Percentiles rank a stretch among this genome's conserved stretches.
These are phyloP conservation scores for Margaritispora aquatica DNA, from an alignment of 495 filamentous ascomycete species.

Conservation along the genomic window DNA sequence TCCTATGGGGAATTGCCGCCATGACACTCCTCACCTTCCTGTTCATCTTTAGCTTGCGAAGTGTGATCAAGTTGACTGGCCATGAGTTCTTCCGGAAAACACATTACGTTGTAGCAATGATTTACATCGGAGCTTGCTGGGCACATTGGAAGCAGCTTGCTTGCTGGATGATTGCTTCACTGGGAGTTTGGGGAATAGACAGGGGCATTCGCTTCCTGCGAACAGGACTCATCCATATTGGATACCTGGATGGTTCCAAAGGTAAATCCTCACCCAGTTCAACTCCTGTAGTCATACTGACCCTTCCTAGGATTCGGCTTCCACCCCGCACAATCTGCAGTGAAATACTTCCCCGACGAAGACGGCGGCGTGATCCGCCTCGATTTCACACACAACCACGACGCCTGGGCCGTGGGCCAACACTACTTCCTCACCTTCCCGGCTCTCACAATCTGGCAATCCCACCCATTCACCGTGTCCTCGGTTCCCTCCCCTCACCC, in stretches of 20 bases:
- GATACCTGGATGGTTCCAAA: slow-evolving; percentile 28
- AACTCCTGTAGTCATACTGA: no score
- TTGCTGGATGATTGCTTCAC: slow-evolving; percentile 55
- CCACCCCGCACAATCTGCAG: slow-evolving; percentile 37
- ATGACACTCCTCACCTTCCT: slow-evolving; percentile 51
- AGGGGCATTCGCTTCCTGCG: slow-evolving; percentile 43
- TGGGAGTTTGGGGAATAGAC: slow-evolving; percentile 53
- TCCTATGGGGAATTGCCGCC: slow-evolving; percentile 56
- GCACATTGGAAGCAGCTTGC: slow-evolving; percentile 57
- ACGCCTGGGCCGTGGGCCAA: slow-evolving; percentile 53
- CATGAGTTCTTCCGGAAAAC: slow-evolving; percentile 62
- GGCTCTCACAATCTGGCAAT: slow-evolving; percentile 55
- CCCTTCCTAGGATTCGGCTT: slow-evolving; percentile 35
- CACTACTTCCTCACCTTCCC: slow-evolving; percentile 62
- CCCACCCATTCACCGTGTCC: slow-evolving; percentile 60
- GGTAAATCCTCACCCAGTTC: not conserved
- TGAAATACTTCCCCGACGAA: slow-evolving; percentile 40
- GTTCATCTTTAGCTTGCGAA: slow-evolving; percentile 45
- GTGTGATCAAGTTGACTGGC: slow-evolving; percentile 52
- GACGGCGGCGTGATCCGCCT: slow-evolving; percentile 50
- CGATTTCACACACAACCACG: slow-evolving; percentile 48
- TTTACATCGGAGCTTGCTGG: slow-evolving; percentile 63
- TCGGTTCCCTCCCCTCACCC: slow-evolving; percentile 35
- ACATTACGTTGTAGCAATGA: slow-evolving; percentile 56
- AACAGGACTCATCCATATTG: slow-evolving; percentile 46